Percentiles rank a stretch among this genome's conserved stretches.
Conservation (phyloP, 2,329 filamentous ascomycete genomes). For the Colletotrichum orchidophilum region DNA sequence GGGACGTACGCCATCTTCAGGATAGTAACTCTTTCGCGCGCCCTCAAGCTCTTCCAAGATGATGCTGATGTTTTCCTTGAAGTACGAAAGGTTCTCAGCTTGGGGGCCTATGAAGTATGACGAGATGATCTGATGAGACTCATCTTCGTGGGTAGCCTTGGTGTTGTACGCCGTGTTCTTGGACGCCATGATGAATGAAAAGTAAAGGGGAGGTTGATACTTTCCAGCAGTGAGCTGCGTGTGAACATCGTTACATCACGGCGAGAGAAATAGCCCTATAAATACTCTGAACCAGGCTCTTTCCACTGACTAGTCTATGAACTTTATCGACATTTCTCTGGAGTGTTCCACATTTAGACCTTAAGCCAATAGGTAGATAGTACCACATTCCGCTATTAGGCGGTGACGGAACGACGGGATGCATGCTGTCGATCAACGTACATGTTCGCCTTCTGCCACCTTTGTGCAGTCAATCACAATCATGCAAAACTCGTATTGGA, state of each 20-base stretch:
- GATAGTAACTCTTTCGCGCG: not conserved
- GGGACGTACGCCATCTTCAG: not conserved
- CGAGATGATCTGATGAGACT: not conserved
- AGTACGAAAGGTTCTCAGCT: not conserved
- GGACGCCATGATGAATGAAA: not conserved
- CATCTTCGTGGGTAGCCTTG: not conserved
- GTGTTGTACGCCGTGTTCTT: not conserved
- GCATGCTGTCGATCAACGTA: not conserved
- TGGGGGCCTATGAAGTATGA: not conserved
- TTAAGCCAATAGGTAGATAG: not conserved
- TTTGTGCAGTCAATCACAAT: rapidly evolving
- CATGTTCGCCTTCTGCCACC: not conserved
- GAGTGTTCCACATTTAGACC: not conserved
- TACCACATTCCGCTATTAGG: not conserved
- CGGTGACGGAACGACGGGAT: not conserved
- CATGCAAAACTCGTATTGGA: rapidly evolving
- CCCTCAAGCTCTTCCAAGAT: not conserved
- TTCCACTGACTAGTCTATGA: not conserved
- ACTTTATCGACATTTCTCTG: not conserved
- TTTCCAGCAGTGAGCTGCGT: not conserved
- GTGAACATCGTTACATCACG: rapidly evolving
- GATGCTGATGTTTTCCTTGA: not conserved
- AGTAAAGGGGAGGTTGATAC: not conserved
- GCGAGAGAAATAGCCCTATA: not conserved
- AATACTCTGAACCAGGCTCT: rapidly evolving